Evolutionary conservation across 305 asterid genomes (phyloP).

Genomic region (Salvia sclarea): DNA sequence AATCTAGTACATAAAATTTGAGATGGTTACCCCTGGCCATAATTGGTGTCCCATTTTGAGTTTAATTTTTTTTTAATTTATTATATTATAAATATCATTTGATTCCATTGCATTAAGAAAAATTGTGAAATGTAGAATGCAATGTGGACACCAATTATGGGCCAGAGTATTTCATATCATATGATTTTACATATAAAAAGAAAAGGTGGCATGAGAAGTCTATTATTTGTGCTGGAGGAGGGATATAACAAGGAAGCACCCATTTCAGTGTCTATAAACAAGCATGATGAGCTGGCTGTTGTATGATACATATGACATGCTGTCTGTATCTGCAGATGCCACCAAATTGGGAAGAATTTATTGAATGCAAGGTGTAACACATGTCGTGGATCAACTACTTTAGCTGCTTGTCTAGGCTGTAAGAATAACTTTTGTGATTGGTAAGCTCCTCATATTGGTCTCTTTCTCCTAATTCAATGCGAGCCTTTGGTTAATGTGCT

Average conservation of each 20-base stretch:
- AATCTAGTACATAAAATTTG: neutral
- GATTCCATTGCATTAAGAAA: neutral
- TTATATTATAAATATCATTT: neutral
- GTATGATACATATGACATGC: constrained; percentile 7
- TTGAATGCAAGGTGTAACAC: constrained; percentile 64
- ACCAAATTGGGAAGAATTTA: constrained; percentile 52
- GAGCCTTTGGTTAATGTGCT: constrained; percentile 8
- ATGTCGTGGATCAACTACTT: constrained; percentile 58
- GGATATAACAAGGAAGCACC: neutral
- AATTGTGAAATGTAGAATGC: neutral
- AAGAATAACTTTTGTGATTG: constrained; percentile 73
- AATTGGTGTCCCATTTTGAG: neutral
- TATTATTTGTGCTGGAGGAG: neutral
- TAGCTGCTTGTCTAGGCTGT: constrained; percentile 73
- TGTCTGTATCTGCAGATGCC: constrained; percentile 55
- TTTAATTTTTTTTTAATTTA: neutral
- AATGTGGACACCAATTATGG: neutral
- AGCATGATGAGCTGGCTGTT: constrained; percentile 15
- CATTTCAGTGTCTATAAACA: constrained; percentile 1
- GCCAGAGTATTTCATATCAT: neutral
- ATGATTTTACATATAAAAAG: neutral
- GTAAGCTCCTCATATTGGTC: constrained; percentile 37
- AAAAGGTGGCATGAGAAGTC: neutral
- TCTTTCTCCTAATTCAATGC: constrained; percentile 1
- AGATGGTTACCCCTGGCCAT: neutral